A percentile compares a stretch with the other conserved stretches of the same genome.
These are phyloP conservation scores for Cladosporium austrohemisphaericum DNA, from an alignment of 2,329 filamentous ascomycete species.

Conservation along the genomic window DNA sequence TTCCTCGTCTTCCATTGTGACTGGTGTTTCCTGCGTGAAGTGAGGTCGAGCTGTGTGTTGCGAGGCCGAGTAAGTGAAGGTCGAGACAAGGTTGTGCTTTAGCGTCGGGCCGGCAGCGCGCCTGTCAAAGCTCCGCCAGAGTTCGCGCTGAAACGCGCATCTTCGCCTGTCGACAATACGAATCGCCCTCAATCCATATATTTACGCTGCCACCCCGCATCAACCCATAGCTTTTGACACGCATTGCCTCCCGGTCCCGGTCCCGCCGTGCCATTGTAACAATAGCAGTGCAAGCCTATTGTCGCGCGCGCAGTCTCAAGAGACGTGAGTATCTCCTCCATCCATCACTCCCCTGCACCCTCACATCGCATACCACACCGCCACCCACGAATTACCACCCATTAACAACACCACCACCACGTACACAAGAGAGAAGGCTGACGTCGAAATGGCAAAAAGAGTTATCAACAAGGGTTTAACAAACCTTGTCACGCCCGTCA, in stretches of 20 bases:
- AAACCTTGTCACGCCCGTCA: constrained; percentile 13
- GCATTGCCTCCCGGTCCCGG: neutral
- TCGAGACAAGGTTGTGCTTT: constrained; percentile 1
- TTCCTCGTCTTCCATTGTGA: constrained; percentile 50
- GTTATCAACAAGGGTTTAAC: neutral
- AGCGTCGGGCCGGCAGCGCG: constrained; percentile 12
- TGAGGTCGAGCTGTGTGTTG: neutral
- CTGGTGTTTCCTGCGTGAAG: neutral
- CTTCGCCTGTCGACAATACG: neutral
- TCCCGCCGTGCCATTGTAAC: neutral
- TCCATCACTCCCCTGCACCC: no score
- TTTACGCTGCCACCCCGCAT: constrained; percentile 1
- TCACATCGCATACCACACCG: no score
- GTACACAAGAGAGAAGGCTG: constrained; percentile 6
- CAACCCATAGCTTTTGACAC: neutral
- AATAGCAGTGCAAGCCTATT: neutral
- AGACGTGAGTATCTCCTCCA: constrained; percentile 4
- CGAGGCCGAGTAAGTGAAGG: neutral
- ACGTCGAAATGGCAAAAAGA: constrained; percentile 3
- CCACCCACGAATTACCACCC: no score
- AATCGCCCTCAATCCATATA: neutral
- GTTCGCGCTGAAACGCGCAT: constrained; percentile 8
- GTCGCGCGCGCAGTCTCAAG: neutral
- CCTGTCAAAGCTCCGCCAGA: constrained; percentile 16
- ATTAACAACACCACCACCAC: neutral